Conservation (phyloP, 169 alveolate species). For the Cystoisospora suis region DNA sequence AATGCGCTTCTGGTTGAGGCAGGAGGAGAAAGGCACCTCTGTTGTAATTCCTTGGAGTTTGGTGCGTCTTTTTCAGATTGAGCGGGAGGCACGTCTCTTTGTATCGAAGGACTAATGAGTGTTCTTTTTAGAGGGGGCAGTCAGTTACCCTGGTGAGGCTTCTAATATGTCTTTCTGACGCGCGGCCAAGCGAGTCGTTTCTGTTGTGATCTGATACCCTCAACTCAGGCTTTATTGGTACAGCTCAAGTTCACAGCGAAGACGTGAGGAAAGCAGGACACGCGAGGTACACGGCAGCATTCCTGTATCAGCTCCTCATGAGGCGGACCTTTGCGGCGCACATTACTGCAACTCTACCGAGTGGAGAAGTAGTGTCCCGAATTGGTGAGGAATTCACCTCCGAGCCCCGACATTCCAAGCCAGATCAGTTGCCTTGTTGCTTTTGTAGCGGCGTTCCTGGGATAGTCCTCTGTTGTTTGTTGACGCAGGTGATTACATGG, state of each 20-base stretch:
- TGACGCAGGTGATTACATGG: slow-evolving; percentile 14
- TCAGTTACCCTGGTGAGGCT: too few relatives aligned
- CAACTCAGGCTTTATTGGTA: slow-evolving; percentile 31
- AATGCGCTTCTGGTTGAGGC: slow-evolving; percentile 20
- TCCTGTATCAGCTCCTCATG: slow-evolving; percentile 17
- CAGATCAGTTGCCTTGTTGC: background rate
- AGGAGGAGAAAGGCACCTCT: background rate
- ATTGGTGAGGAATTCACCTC: slow-evolving; percentile 3
- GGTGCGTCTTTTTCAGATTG: too few relatives aligned
- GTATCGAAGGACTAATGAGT: too few relatives aligned
- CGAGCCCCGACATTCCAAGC: background rate
- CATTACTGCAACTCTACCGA: slow-evolving; percentile 20
- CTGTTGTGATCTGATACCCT: too few relatives aligned
- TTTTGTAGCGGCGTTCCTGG: background rate
- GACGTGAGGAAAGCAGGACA: slow-evolving; percentile 31
- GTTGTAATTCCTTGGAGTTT: slow-evolving; percentile 26
- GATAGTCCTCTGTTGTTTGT: background rate
- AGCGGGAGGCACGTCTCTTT: too few relatives aligned
- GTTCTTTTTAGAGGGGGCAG: too few relatives aligned
- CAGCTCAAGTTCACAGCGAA: slow-evolving; percentile 37
- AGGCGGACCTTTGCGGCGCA: background rate
- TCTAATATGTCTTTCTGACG: too few relatives aligned
- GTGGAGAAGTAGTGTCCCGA: background rate
- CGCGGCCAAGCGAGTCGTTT: too few relatives aligned
- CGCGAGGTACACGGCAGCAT: background rate